Base-by-base conservation (phyloP, 1,284 basidiomycete species). In the Taiwanofungus camphoratus region DNA sequence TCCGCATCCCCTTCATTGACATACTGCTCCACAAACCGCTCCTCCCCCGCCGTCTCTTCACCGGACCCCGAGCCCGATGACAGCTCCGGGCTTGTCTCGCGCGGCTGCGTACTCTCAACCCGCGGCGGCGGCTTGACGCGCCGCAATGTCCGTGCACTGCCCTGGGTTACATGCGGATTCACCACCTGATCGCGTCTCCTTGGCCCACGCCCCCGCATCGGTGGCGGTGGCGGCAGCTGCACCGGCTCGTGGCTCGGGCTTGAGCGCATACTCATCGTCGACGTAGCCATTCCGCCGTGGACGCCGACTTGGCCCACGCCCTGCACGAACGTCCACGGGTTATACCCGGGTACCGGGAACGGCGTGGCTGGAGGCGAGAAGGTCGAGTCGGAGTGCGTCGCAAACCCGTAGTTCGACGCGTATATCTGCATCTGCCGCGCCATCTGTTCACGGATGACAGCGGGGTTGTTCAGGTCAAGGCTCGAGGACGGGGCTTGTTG, bases 161-260 rank as follows among this genome's bases (percentile, higher is more conserved):
- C 47, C 46, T 48, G 69, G 58, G 47, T 69, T 55, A 52, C 57
- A 52, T 51, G 73, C 18, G 67, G 34, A 38, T 65, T 68, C 9
- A 43, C 31, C n/a, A 65, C 64, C 20, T 57, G 61, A 46, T 70
- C 65, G 6, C 64, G 61, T 15, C 60, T 53, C 40, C 68, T 67
- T 39, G 65, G 34, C 4, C 62, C 61, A 5, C 64, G 64, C 4
- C 59, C 60, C 9, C 68, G 63, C 32, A 58, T 49, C 3, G 57
- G 58, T 20, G 56, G 59, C 5, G 72, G 63, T n/a, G 71, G 67
- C 2, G 80, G 79, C 7, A 82, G 55, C 20, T 61, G 62, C 15
- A 87, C 64, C 1, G 82, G 83, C 54, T 86, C 78, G 52, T 87
- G 82, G 52, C 82, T 86, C 4, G 85, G 85, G 55, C 82, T 87